Evolutionary conservation across 331 rosid genomes (phyloP), one percentile per base, ranked within the genome.

Genomic region (Pyrus hybrid): DNA sequence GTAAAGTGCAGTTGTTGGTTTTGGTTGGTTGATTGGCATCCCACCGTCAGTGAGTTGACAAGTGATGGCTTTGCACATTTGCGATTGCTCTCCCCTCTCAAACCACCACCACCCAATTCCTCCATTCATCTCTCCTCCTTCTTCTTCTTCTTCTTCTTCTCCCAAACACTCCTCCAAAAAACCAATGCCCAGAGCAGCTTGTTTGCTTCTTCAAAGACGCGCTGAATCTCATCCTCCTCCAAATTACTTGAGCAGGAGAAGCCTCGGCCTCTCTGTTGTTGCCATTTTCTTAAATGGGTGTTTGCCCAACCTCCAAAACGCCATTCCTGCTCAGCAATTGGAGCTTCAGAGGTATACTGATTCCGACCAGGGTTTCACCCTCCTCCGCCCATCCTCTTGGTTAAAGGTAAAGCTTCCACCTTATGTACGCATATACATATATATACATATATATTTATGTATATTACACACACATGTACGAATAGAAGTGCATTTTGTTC

Each of bases 301-400:
- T 75, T 71, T 79, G 63, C 82, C 89, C 9, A 80, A 73, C 74
- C 66, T 65, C 63, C 68, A 71, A 63, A 49, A 26, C 73, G 67
- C 89, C 69, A 63, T 77, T 53, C 81, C 82, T 21, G 97, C 95
- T 70, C 81, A 84, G 70, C 85, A 90, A 60, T 72, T 73, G 77
- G 86, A 91, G 76, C 97, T 94, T 66, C 84, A 81, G 85, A 92
- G 96, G 57, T 94, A 90, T 82, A 87, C 88, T 0, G 95, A 91
- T 85, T 79, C 85, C 41, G 82, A 76, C 72, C 91, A 91, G 87
- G 97, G 95, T 7, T 94, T 94, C 87, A 90, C 97, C 75, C 97
- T 94, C 69, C 98, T 90, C 64, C 90, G 49, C 77, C 96, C 97
- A 77, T 85, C 91, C 76, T 88, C 96, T 79, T 90, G 97, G 96